Percentiles rank a stretch among this genome's conserved stretches.
Evolutionary conservation across 148 eudicot genomes (phyloP).

Genomic region (Rhododendron kiyosumense): DNA sequence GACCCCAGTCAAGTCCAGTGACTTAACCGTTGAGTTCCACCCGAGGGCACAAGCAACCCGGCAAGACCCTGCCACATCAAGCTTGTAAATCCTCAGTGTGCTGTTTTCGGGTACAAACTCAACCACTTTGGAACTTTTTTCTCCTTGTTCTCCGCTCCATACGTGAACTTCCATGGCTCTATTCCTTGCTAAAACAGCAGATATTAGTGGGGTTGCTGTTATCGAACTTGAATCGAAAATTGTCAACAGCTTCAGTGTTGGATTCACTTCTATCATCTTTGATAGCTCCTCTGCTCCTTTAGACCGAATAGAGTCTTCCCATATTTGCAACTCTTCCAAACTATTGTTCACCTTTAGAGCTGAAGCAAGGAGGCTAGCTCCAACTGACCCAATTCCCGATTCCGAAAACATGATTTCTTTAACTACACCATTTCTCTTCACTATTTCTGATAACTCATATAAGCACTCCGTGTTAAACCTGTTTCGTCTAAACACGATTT

Average conservation of each 20-base stretch:
- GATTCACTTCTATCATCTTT: slow-evolving; percentile 78
- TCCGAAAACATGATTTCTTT: slow-evolving; percentile 65
- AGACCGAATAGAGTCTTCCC: slow-evolving; percentile 81
- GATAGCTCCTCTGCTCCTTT: slow-evolving; percentile 88
- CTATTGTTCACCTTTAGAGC: slow-evolving; percentile 61
- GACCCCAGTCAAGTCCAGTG: slow-evolving; percentile 77
- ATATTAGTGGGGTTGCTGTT: slow-evolving; percentile 64
- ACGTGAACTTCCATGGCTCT: slow-evolving; percentile 71
- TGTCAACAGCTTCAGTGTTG: slow-evolving; percentile 56
- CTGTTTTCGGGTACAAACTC: slow-evolving; percentile 65
- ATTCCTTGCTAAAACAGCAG: slow-evolving; percentile 83
- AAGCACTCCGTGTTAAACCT: slow-evolving; percentile 48
- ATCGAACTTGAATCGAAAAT: slow-evolving; percentile 59
- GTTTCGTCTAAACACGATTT: slow-evolving; percentile 48
- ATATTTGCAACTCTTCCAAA: slow-evolving; percentile 76
- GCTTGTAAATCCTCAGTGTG: slow-evolving; percentile 54
- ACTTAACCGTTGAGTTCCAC: slow-evolving; percentile 62
- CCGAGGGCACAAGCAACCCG: slow-evolving; percentile 74
- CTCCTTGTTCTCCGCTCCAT: slow-evolving; percentile 51
- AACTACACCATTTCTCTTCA: slow-evolving; percentile 47
- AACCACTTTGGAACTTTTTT: slow-evolving; percentile 53
- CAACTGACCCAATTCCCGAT: slow-evolving; percentile 58
- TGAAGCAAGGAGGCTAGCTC: slow-evolving; percentile 62
- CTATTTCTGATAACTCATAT: slow-evolving; percentile 41
- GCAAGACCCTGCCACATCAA: slow-evolving; percentile 55